Conservation (phyloP, 768 basidiomycete genomes). For the Tulasnella sp. region DNA sequence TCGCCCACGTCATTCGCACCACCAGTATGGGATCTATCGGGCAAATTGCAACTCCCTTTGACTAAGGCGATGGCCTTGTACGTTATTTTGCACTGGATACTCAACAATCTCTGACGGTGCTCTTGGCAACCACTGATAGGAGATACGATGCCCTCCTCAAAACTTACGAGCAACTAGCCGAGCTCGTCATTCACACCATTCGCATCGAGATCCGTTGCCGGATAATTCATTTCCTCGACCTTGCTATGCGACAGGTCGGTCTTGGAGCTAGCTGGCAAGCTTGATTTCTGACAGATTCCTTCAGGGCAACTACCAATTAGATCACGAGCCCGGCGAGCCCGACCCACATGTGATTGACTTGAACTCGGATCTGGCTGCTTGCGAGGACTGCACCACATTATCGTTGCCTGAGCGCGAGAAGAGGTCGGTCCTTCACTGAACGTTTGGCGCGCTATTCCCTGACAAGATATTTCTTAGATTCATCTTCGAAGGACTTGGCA, state of each 20-base stretch:
- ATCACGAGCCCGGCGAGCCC: conserved; percentile 85
- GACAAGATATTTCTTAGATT: conserved; percentile 56
- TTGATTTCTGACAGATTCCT: conserved; percentile 18
- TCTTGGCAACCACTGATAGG: conserved; percentile 48
- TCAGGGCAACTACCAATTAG: conserved; percentile 83
- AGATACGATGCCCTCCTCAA: conserved; percentile 89
- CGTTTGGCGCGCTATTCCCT: conserved; percentile 29
- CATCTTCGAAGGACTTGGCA: conserved; percentile 81
- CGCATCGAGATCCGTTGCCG: conserved; percentile 87
- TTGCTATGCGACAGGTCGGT: conserved; percentile 74
- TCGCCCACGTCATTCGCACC: conserved; percentile 53
- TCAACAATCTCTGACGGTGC: background rate
- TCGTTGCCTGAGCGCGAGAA: conserved; percentile 65
- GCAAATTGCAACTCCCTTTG: conserved; percentile 69
- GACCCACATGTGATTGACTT: conserved; percentile 88
- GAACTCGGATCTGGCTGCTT: conserved; percentile 75
- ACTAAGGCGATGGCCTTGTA: conserved; percentile 89
- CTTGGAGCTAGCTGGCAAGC: background rate
- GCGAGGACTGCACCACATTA: conserved; percentile 66
- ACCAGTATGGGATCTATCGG: conserved; percentile 47
- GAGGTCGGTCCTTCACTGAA: conserved; percentile 53
- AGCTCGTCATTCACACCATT: conserved; percentile 83
- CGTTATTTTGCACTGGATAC: conserved; percentile 42
- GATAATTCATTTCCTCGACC: conserved; percentile 76
- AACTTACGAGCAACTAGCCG: conserved; percentile 88